Evolutionary conservation across 78 protist genomes (phyloP).

Genomic region (Paulinella micropora): DNA sequence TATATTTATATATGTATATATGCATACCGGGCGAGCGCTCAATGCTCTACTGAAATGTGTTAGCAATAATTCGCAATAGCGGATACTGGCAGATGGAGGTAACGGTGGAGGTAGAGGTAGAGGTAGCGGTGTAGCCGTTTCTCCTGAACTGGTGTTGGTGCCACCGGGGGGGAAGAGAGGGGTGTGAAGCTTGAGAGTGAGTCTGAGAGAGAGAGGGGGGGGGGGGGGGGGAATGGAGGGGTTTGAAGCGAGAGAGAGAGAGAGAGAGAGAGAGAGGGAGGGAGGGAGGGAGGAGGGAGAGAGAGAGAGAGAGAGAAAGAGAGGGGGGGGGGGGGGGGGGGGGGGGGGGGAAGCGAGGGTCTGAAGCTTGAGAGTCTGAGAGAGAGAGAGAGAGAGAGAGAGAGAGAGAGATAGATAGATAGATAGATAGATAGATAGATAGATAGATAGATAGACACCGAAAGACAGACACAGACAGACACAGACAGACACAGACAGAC

Average conservation of each 20-base stretch:
- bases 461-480: background rate
- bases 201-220: background rate
- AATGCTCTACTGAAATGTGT: background rate
- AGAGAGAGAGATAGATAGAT: background rate
- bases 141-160: background rate
- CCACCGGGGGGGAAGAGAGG: background rate
- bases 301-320: background rate
- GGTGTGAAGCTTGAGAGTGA: background rate
- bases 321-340: slow-evolving; percentile 1
- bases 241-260: background rate
- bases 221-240: background rate
- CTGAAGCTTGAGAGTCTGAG: background rate
- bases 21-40: background rate
- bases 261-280: background rate
- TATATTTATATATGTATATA: background rate
- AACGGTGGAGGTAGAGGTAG: background rate
- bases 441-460: background rate
- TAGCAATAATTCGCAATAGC: background rate
- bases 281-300: background rate
- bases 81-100: background rate
- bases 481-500: background rate
- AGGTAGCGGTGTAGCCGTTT: background rate
- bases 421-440: background rate
- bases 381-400: background rate
- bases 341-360: background rate